These are phyloP conservation scores for Aspergillus tubingensis DNA, from an alignment of 2,329 filamentous ascomycete species.

Conservation along the genomic window DNA sequence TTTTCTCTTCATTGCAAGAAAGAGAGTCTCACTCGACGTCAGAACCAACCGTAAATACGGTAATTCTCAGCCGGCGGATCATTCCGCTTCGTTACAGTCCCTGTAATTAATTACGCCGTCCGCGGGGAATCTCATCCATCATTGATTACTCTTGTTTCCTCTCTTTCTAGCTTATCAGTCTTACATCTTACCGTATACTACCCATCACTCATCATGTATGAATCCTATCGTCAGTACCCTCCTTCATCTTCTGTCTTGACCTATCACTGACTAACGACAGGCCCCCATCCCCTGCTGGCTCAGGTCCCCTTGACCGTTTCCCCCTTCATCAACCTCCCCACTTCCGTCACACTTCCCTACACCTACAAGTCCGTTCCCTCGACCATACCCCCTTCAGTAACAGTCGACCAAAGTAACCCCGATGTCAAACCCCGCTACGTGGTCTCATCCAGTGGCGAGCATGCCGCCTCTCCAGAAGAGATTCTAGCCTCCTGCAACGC, in stretches of 20 bases:
- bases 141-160: not conserved
- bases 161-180: no score
- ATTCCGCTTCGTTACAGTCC: conserved; percentile 4
- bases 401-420: conserved; percentile 51
- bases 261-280: conserved; percentile 44
- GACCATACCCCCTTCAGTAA: conserved; percentile 73
- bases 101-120: conserved; percentile 3
- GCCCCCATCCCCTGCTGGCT: conserved; percentile 81
- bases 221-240: conserved; percentile 44
- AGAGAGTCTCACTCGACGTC: not conserved
- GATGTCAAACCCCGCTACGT: conserved; percentile 67
- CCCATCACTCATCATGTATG: conserved; percentile 40
- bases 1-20: no score
- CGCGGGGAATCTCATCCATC: not conserved
- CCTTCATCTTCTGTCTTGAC: not conserved
- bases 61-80: conserved; percentile 2
- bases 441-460: conserved; percentile 73
- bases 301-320: conserved; percentile 93
- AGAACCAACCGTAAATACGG: conserved; percentile 7
- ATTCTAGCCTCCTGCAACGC: conserved; percentile 80
- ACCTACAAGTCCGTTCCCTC: conserved; percentile 91
- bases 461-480: conserved; percentile 82
- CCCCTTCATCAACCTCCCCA: conserved; percentile 87
- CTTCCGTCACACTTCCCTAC: conserved; percentile 88
- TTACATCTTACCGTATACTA: not conserved